A percentile compares a stretch with the other conserved stretches of the same genome.
phyloP scores from a whole-genome alignment of 2,329 filamentous ascomycete genomes.

The Ceratocystis huliohia region DNA sequence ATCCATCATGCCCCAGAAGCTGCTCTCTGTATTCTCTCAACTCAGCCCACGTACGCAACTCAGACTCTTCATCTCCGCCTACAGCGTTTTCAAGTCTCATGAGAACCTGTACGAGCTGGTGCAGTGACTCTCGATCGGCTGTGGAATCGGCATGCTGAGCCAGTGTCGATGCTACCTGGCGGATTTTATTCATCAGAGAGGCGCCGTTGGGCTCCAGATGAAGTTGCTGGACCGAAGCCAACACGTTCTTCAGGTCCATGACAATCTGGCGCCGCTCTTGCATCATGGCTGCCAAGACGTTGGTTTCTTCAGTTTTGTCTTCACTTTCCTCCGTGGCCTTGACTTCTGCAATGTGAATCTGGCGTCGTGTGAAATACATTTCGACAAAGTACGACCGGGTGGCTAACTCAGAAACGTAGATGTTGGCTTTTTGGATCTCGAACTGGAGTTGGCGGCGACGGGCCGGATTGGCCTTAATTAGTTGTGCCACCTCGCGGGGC shows the following conservation, averaged over 20 bases:
- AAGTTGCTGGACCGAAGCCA: slow-evolving; percentile 67
- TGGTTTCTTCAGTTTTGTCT: slow-evolving; percentile 32
- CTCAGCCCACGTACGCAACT: slow-evolving; percentile 19
- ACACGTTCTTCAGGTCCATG: slow-evolving; percentile 60
- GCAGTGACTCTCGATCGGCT: slow-evolving; percentile 14
- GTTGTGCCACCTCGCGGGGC: slow-evolving; percentile 36
- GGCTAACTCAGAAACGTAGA: slow-evolving; percentile 67
- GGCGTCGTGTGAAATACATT: slow-evolving; percentile 66
- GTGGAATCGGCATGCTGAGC: slow-evolving; percentile 37
- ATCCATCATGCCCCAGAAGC: slow-evolving; percentile 20
- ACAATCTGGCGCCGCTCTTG: slow-evolving; percentile 71
- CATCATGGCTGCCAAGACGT: slow-evolving; percentile 52
- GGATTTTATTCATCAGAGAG: slow-evolving; percentile 69
- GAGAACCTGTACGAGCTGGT: slow-evolving; percentile 17
- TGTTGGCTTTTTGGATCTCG: slow-evolving; percentile 86
- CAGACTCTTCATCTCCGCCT: slow-evolving; percentile 19
- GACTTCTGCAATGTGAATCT: slow-evolving; percentile 41
- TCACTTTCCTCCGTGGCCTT: slow-evolving; percentile 29
- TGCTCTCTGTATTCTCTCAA: slow-evolving; percentile 18
- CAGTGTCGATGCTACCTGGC: slow-evolving; percentile 69
- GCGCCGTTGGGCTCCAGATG: slow-evolving; percentile 64
- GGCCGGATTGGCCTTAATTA: slow-evolving; percentile 37
- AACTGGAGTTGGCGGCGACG: slow-evolving; percentile 53
- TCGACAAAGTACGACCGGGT: slow-evolving; percentile 78
- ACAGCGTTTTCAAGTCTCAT: slow-evolving; percentile 17